Evolutionary conservation across 2,329 filamentous ascomycete species (phyloP).

Genomic region (Monosporascus sp.): DNA sequence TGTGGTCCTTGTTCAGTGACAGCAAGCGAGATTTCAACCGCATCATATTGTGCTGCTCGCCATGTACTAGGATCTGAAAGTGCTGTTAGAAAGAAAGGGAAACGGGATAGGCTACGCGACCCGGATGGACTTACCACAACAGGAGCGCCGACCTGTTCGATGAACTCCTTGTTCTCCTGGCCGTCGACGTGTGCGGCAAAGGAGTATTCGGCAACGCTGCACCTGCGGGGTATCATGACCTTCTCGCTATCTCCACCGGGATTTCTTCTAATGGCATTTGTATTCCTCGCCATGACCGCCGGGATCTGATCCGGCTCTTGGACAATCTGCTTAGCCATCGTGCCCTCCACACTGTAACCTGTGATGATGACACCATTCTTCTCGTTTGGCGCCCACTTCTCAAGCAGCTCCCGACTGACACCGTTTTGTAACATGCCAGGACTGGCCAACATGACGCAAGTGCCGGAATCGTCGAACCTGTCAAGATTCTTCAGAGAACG

Average conservation of each 20-base stretch:
- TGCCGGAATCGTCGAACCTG: constrained; percentile 90
- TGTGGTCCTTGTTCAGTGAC: constrained; percentile 80
- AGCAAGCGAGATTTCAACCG: constrained; percentile 90
- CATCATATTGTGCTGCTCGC: constrained; percentile 98
- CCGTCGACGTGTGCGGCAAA: constrained; percentile 98
- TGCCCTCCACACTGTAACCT: constrained; percentile 96
- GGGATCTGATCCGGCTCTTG: constrained; percentile 93
- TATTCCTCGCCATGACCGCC: constrained; percentile 78
- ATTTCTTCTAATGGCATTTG: constrained; percentile 57
- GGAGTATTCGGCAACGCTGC: constrained; percentile 88
- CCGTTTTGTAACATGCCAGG: constrained; percentile 98
- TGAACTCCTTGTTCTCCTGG: constrained; percentile 92
- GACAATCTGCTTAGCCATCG: constrained; percentile 94
- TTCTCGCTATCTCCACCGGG: constrained; percentile 72
- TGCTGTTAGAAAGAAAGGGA: constrained; percentile 9
- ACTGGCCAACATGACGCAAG: constrained; percentile 94
- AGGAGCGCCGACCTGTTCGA: constrained; percentile 86
- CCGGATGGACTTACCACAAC: constrained; percentile 68
- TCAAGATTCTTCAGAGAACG: constrained; percentile 88
- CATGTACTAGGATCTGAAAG: constrained; percentile 82
- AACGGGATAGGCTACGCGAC: not conserved
- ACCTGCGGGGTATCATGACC: constrained; percentile 85
- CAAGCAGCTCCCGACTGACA: constrained; percentile 84
- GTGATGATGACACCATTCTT: constrained; percentile 99
- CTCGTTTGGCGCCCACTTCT: constrained; percentile 92